Conservation (phyloP, 306 rosid species). For the Cicer bijugum region DNA sequence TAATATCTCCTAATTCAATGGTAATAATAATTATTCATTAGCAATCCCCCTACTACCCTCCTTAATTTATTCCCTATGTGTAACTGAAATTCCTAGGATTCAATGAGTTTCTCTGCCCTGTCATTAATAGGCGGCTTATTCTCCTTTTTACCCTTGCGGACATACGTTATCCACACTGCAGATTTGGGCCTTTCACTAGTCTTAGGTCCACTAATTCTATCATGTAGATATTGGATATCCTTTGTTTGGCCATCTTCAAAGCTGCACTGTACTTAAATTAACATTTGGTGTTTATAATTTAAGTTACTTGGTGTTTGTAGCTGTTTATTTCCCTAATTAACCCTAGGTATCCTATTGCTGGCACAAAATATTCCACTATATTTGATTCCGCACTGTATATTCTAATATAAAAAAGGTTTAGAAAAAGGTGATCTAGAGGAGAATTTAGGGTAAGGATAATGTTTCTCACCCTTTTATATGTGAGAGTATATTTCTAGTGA, state of each 20-base stretch:
- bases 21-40: too few relatives aligned
- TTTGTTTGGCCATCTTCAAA: conserved; percentile 12
- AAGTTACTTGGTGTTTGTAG: conserved; percentile 7
- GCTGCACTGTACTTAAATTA: conserved; percentile 14
- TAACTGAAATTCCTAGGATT: too few relatives aligned
- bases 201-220: too few relatives aligned
- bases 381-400: not conserved
- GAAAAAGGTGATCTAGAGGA: not conserved
- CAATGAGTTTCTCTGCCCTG: too few relatives aligned
- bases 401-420: not conserved
- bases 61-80: too few relatives aligned
- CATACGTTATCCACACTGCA: too few relatives aligned
- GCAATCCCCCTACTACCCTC: too few relatives aligned
- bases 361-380: not conserved
- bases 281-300: not conserved
- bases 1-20: too few relatives aligned
- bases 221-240: conserved; percentile 18
- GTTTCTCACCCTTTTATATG: not conserved
- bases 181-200: too few relatives aligned
- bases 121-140: too few relatives aligned
- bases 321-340: not conserved
- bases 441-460: not conserved
- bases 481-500: not conserved
- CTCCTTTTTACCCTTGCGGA: too few relatives aligned
- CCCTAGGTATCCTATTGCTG: not conserved